phyloP scores from a whole-genome alignment of 352 stramenopile species.

The Thalassiosira ordinaria region DNA sequence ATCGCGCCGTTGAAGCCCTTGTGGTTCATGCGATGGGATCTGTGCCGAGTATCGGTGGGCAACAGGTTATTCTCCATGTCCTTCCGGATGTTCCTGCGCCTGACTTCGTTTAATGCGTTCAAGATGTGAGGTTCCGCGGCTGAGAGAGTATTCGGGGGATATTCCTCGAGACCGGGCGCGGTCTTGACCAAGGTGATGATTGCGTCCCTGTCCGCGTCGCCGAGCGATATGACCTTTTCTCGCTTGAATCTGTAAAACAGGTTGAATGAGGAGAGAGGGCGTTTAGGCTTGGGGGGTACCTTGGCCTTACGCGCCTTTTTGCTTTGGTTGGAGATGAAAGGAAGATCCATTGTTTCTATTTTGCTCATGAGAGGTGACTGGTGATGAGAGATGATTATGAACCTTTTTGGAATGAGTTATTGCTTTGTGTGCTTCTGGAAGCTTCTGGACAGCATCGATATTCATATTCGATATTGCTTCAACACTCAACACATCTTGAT shows the following conservation, averaged over 20 bases:
- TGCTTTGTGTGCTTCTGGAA: too few species aligned
- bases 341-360: too few species aligned
- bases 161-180: slow-evolving; percentile 4
- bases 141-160: not conserved
- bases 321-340: too few species aligned
- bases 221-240: not conserved
- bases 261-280: slow-evolving; percentile 41
- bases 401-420: too few species aligned
- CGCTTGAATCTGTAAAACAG: slow-evolving; percentile 49
- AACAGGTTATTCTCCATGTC: slow-evolving; percentile 3
- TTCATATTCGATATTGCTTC: too few species aligned
- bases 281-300: slow-evolving; percentile 44
- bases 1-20: slow-evolving; percentile 6
- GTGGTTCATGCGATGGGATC: not conserved
- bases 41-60: not conserved
- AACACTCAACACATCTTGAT: too few species aligned
- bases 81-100: not conserved
- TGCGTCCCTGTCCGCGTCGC: not conserved
- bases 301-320: too few species aligned
- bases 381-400: too few species aligned
- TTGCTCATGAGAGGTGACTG: too few species aligned
- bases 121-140: not conserved
- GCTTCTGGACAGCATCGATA: too few species aligned
- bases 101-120: not conserved
- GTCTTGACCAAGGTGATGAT: not conserved